Percentiles rank a stretch among this genome's conserved stretches.
These are phyloP conservation scores for Trypanosoma avium DNA, from an alignment of 208 protist species.

Conservation along the genomic window DNA sequence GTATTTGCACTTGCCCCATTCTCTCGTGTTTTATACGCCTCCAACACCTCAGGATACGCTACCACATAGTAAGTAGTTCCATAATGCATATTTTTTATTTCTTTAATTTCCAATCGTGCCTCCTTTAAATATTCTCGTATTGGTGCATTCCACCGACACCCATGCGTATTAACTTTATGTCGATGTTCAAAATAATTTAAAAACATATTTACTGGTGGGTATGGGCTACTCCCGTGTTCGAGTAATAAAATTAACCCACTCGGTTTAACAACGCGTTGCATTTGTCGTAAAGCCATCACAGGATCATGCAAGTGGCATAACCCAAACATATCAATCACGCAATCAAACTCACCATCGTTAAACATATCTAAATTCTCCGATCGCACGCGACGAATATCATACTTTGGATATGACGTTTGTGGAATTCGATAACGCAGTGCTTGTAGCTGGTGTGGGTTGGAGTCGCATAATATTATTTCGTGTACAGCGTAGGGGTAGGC, in stretches of 20 bases:
- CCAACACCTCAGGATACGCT: constrained; percentile 79
- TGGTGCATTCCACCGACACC: constrained; percentile 83
- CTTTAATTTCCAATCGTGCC: constrained; percentile 76
- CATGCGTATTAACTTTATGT: constrained; percentile 85
- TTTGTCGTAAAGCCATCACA: constrained; percentile 85
- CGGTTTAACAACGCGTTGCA: constrained; percentile 89
- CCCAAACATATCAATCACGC: constrained; percentile 91
- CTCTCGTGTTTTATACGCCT: constrained; percentile 60
- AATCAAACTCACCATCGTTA: constrained; percentile 86
- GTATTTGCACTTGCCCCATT: too few relatives aligned
- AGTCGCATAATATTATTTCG: constrained; percentile 83
- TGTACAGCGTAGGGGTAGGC: constrained; percentile 89
- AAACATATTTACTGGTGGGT: constrained; percentile 88
- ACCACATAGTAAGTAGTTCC: constrained; percentile 91
- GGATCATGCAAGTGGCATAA: constrained; percentile 90
- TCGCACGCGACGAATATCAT: constrained; percentile 80
- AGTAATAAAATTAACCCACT: constrained; percentile 89
- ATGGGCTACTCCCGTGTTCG: constrained; percentile 83
- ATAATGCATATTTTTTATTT: constrained; percentile 89
- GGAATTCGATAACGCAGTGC: constrained; percentile 79
- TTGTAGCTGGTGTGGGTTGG: constrained; percentile 85
- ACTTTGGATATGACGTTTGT: constrained; percentile 83
- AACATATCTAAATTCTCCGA: constrained; percentile 78
- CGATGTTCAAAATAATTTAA: constrained; percentile 79
- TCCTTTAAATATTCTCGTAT: constrained; percentile 80